Evolutionary conservation across 768 basidiomycete species (phyloP).

Genomic region (Coprinopsis sp.): DNA sequence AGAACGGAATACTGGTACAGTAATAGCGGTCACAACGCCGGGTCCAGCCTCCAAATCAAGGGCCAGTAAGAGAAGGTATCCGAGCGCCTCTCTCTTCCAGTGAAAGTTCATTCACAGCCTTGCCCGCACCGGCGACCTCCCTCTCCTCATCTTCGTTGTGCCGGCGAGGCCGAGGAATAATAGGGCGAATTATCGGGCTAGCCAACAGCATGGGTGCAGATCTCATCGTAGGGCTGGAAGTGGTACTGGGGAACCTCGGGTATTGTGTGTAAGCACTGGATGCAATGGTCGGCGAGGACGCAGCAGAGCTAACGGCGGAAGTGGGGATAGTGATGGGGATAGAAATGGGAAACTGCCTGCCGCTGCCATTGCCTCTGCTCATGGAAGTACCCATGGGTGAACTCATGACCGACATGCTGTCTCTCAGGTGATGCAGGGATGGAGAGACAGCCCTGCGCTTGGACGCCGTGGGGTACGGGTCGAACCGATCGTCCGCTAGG

Average conservation of each 20-base stretch:
- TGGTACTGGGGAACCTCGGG: constrained; percentile 47
- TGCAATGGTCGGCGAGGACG: constrained; percentile 67
- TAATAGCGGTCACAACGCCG: too few relatives aligned
- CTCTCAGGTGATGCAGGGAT: constrained; percentile 64
- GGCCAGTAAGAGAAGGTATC: too few relatives aligned
- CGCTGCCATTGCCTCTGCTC: constrained; percentile 30
- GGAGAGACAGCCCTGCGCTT: constrained; percentile 84
- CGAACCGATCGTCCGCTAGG: constrained; percentile 78
- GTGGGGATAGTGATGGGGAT: constrained; percentile 62
- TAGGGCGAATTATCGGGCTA: constrained; percentile 72
- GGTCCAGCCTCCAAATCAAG: too few relatives aligned
- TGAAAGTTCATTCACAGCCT: constrained; percentile 65
- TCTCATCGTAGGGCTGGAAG: constrained; percentile 73
- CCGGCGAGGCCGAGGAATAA: constrained; percentile 57
- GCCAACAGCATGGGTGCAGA: constrained; percentile 59
- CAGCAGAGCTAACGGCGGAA: constrained; percentile 54
- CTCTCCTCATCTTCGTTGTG: constrained; percentile 57
- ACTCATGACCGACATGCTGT: constrained; percentile 45
- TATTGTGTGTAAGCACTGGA: constrained; percentile 44
- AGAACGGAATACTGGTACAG: too few relatives aligned
- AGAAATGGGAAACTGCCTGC: constrained; percentile 39
- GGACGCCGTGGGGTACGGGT: constrained; percentile 72
- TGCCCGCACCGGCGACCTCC: constrained; percentile 71
- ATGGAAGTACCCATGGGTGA: constrained; percentile 54
- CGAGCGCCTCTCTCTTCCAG: constrained; percentile 30